These are phyloP conservation scores for Cytospora piceicola DNA, from an alignment of 2,329 filamentous ascomycete genomes.

Conservation along the genomic window DNA sequence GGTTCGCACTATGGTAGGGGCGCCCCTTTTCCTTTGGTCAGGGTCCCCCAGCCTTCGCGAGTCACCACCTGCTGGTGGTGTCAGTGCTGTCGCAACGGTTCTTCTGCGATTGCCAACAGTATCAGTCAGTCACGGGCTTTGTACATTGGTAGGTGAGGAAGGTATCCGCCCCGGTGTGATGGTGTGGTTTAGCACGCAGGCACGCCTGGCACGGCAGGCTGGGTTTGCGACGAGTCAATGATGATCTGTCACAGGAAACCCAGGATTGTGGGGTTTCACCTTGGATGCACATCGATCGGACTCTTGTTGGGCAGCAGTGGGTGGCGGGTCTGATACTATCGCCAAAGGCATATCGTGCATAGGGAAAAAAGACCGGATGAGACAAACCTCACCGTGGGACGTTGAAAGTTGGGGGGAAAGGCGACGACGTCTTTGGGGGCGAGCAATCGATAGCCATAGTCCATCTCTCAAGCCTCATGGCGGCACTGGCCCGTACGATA, in stretches of 20 bases:
- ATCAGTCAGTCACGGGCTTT: slow-evolving; percentile 16
- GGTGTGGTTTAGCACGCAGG: slow-evolving; percentile 5
- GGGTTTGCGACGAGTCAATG: slow-evolving; percentile 12
- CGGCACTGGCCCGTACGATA: neutral
- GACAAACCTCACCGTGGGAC: slow-evolving; percentile 15
- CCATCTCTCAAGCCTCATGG: neutral
- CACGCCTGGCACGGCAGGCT: neutral
- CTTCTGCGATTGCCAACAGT: slow-evolving; percentile 17
- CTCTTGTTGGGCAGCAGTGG: neutral
- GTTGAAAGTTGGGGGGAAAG: neutral
- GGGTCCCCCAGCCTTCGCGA: slow-evolving; percentile 6
- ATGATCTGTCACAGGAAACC: slow-evolving; percentile 5
- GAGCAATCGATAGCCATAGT: neutral
- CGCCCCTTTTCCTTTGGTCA: slow-evolving; percentile 11
- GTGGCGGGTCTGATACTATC: neutral
- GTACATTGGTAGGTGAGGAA: neutral
- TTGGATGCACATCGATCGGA: neutral
- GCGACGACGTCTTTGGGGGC: neutral
- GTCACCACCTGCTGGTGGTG: neutral
- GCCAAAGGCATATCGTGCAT: slow-evolving; percentile 1
- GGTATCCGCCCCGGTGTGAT: slow-evolving; percentile 5
- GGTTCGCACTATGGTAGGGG: slow-evolving; percentile 22
- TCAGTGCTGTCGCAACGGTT: neutral
- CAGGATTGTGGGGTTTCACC: slow-evolving; percentile 16
- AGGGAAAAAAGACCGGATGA: slow-evolving; percentile 15